Evolutionary conservation across 176 grass and related monocot species (phyloP), one percentile per base, ranked within the genome.

Genomic region (Triticum turgidum): DNA sequence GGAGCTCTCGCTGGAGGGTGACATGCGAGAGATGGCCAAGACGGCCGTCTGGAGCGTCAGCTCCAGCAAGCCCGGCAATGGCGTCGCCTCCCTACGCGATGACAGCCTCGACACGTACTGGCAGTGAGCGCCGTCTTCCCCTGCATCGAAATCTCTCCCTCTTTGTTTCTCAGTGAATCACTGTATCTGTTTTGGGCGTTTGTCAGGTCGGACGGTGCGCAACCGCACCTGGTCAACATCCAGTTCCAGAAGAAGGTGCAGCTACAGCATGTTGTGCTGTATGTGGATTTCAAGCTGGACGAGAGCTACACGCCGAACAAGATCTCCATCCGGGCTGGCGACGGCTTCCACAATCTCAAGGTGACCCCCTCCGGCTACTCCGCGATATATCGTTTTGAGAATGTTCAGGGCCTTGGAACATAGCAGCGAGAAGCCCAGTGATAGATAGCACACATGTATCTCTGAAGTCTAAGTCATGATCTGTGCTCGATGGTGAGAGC

Each of bases 191-290:
- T 20, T 64, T 45, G 11, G 42, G 42, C 42, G 42, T 45, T 74
- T 78, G 32, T 86, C 82, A 98, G 95, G 65, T 98, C 96, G 0
- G 93, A 94, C 82, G 96, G 96, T 76, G 93, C 93, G 22, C 93
- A 98, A 75, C 96, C 96, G 14, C 96, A 98, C 86, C 54, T 98
- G 84, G 93, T 98, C 72, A 98, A 95, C 88, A 95, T 98, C 44
- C 91, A 95, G 84, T 95, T 98, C 44, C 93, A 98, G 73, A 98
- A 88, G 91, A 98, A 98, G 82, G 91, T 98, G 65, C 91, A 91
- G 90, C 81, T 98, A 44, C 93, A 98, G 41, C 41, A 11, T 42
- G 41, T 98, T 54, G 93, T 89, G 80, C 67, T 98, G 20, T 98
- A 98, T 78, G 93, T 98, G 72, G 91, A 98, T 87, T 98, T 93